phyloP scores from a whole-genome alignment of 179 eudicot genomes.

The Silene vulgaris region DNA sequence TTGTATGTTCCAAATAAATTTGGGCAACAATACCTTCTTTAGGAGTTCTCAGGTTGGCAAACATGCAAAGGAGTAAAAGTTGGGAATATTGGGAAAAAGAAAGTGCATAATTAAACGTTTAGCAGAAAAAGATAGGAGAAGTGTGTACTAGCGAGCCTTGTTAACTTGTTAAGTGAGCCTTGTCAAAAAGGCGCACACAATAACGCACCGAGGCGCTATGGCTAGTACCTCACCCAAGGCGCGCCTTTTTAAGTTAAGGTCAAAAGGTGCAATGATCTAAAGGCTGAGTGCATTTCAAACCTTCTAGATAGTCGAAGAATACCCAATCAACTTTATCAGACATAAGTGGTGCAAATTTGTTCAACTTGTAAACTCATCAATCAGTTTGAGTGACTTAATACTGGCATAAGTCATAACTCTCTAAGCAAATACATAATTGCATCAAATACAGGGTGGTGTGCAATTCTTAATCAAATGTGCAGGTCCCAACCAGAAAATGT shows the following conservation, averaged over 20 bases:
- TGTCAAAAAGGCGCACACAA: no score
- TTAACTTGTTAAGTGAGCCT: no score
- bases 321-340: background rate
- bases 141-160: no score
- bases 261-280: background rate
- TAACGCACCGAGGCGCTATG: no score
- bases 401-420: background rate
- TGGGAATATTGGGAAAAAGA: no score
- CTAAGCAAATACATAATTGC: background rate
- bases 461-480: background rate
- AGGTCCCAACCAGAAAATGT: conserved; percentile 1
- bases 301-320: background rate
- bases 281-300: background rate
- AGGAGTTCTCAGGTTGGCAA: no score
- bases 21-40: no score
- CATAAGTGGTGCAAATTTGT: background rate
- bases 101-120: no score
- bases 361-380: background rate
- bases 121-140: no score
- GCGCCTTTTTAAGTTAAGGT: background rate
- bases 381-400: background rate
- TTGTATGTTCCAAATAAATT: no score
- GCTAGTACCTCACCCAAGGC: no score
- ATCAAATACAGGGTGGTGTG: background rate
- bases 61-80: no score